phyloP scores from a whole-genome alignment of 495 filamentous ascomycete genomes.

The Bathelium albidoporum region DNA sequence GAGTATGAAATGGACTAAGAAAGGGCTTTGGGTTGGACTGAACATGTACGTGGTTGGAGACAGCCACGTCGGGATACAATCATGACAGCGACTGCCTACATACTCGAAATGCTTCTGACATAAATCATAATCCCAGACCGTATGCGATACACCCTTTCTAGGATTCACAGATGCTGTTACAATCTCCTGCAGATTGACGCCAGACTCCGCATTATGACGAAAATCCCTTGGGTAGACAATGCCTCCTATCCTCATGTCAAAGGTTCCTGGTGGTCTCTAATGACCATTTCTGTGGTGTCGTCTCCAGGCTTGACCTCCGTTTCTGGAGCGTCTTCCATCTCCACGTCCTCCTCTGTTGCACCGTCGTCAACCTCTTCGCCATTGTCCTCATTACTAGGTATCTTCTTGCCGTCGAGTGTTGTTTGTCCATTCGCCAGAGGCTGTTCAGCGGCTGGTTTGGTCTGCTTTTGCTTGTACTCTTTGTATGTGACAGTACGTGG shows the following conservation, averaged over 20 bases:
- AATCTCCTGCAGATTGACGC: not conserved
- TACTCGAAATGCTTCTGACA: not conserved
- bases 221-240: not conserved
- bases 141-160: not conserved
- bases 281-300: not conserved
- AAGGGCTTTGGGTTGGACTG: not conserved
- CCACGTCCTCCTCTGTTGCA: constrained; percentile 4
- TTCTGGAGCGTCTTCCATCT: constrained; percentile 5
- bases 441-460: constrained; percentile 6
- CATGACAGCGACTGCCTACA: no score
- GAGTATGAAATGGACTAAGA: not conserved
- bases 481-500: constrained; percentile 75
- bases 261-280: not conserved
- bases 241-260: not conserved
- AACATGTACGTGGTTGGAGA: no score
- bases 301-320: not conserved
- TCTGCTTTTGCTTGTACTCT: constrained; percentile 52
- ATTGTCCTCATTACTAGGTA: not conserved
- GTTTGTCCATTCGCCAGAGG: constrained; percentile 8
- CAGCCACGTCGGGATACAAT: no score
- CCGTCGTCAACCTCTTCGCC: constrained; percentile 3
- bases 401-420: constrained; percentile 6
- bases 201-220: not conserved
- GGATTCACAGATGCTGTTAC: not conserved
- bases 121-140: not conserved